Conservation (phyloP, 371 early-diverging fungal genomes). For the Choanephora cucurbitarum region DNA sequence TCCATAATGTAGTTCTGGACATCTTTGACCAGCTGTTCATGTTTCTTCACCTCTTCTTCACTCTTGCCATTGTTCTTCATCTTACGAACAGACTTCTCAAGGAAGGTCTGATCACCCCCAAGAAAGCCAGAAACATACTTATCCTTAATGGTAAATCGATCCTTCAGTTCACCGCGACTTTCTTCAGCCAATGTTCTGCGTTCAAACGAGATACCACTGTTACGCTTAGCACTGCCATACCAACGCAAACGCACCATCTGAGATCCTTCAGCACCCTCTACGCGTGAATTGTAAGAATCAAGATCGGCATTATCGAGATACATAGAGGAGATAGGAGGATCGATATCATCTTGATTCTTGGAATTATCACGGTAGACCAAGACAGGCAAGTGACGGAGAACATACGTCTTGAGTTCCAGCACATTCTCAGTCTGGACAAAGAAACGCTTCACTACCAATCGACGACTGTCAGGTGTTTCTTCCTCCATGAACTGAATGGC, state of each 20-base stretch:
- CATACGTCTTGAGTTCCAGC: slow-evolving; percentile 90
- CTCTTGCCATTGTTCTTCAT: slow-evolving; percentile 75
- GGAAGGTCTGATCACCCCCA: slow-evolving; percentile 72
- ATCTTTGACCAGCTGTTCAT: slow-evolving; percentile 75
- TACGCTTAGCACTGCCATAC: slow-evolving; percentile 83
- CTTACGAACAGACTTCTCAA: slow-evolving; percentile 77
- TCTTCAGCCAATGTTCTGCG: slow-evolving; percentile 98
- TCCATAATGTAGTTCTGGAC: slow-evolving; percentile 80
- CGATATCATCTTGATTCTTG: slow-evolving; percentile 63
- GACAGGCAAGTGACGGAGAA: slow-evolving; percentile 96
- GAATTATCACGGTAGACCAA: slow-evolving; percentile 84
- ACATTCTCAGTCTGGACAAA: slow-evolving; percentile 99
- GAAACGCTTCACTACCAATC: slow-evolving; percentile 68
- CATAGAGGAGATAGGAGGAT: slow-evolving; percentile 93
- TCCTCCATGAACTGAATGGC: background rate
- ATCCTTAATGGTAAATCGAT: slow-evolving; percentile 95
- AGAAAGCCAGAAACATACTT: slow-evolving; percentile 89
- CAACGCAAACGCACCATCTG: slow-evolving; percentile 90
- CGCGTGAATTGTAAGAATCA: slow-evolving; percentile 89
- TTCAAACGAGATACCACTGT: slow-evolving; percentile 86
- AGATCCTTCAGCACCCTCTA: slow-evolving; percentile 91
- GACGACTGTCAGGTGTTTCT: slow-evolving; percentile 10
- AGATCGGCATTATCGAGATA: slow-evolving; percentile 95
- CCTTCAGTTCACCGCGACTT: slow-evolving; percentile 96
- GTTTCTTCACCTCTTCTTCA: slow-evolving; percentile 78